A percentile compares a stretch with the other conserved stretches of the same genome.
Conservation (phyloP, 176 grass and related monocot species). For the Hordeum marinum region DNA sequence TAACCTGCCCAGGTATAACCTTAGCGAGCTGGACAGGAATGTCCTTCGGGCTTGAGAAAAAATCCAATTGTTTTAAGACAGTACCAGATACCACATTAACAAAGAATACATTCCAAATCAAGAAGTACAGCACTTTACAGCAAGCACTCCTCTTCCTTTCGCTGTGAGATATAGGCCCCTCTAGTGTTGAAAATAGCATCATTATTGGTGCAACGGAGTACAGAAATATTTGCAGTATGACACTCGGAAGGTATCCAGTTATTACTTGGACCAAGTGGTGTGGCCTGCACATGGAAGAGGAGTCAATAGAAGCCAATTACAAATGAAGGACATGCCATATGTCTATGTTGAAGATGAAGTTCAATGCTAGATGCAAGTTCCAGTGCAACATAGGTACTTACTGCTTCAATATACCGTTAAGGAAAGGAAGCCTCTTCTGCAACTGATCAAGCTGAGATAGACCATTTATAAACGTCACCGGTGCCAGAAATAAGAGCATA, state of each 20-base stretch:
- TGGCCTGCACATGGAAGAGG: slow-evolving; percentile 38
- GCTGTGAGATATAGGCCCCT: slow-evolving; percentile 90
- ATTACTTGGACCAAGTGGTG: slow-evolving; percentile 72
- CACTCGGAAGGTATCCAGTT: slow-evolving; percentile 96
- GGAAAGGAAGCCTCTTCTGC: slow-evolving; percentile 71
- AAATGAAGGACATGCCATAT: background rate
- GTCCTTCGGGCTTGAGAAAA: slow-evolving; percentile 71
- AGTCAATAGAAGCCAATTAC: background rate
- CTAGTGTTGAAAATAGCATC: slow-evolving; percentile 87
- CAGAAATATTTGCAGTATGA: slow-evolving; percentile 69
- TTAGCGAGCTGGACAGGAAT: slow-evolving; percentile 73
- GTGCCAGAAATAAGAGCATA: slow-evolving; percentile 87
- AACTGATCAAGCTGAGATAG: slow-evolving; percentile 83
- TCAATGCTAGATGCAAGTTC: background rate
- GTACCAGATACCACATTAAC: slow-evolving; percentile 83
- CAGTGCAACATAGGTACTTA: slow-evolving; percentile 34
- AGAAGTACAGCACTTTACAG: slow-evolving; percentile 89
- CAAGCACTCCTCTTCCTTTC: slow-evolving; percentile 93
- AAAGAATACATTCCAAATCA: slow-evolving; percentile 96
- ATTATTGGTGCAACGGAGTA: slow-evolving; percentile 74
- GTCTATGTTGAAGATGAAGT: background rate
- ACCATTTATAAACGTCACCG: slow-evolving; percentile 86
- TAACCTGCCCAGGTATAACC: slow-evolving; percentile 88
- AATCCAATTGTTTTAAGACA: slow-evolving; percentile 71
- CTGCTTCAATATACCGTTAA: slow-evolving; percentile 68